phyloP scores from a whole-genome alignment of 768 basidiomycete species.

The Macrolepiota fuliginosa region DNA sequence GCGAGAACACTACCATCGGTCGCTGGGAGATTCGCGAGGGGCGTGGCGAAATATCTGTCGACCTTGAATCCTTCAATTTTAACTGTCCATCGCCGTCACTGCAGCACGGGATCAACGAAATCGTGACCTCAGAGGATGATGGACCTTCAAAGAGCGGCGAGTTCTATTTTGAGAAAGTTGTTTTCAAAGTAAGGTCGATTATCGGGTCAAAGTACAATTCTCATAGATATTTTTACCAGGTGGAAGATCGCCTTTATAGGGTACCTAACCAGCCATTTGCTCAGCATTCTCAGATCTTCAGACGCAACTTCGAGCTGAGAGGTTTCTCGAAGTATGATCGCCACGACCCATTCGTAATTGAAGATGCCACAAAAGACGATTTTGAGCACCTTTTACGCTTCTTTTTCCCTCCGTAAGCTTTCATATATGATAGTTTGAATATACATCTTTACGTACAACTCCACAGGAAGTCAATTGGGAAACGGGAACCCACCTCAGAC shows the following conservation, averaged over 20 bases:
- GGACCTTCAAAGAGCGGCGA: background rate
- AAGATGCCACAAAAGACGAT: background rate
- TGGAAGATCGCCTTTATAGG: background rate
- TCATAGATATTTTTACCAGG: background rate
- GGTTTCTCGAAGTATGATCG: slow-evolving; percentile 4
- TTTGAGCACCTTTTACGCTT: background rate
- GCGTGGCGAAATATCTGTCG: background rate
- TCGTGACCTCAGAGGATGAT: background rate
- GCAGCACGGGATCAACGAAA: background rate
- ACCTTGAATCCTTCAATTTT: background rate
- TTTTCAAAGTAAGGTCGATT: background rate
- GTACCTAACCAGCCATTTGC: slow-evolving; percentile 5
- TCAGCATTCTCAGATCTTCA: slow-evolving; percentile 1
- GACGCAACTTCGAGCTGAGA: background rate
- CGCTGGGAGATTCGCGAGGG: background rate
- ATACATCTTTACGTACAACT: background rate
- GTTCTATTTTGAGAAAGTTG: slow-evolving; percentile 8
- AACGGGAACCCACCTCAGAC: background rate
- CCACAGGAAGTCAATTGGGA: background rate
- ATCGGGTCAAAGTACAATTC: background rate
- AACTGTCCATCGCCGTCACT: background rate
- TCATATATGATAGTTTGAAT: background rate
- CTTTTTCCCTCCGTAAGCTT: slow-evolving; percentile 6
- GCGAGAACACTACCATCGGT: background rate
- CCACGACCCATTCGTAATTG: background rate